A percentile compares a stretch with the other conserved stretches of the same genome.
Evolutionary conservation across 2,329 filamentous ascomycete species (phyloP).

Genomic region (Coleophoma cylindrospora): DNA sequence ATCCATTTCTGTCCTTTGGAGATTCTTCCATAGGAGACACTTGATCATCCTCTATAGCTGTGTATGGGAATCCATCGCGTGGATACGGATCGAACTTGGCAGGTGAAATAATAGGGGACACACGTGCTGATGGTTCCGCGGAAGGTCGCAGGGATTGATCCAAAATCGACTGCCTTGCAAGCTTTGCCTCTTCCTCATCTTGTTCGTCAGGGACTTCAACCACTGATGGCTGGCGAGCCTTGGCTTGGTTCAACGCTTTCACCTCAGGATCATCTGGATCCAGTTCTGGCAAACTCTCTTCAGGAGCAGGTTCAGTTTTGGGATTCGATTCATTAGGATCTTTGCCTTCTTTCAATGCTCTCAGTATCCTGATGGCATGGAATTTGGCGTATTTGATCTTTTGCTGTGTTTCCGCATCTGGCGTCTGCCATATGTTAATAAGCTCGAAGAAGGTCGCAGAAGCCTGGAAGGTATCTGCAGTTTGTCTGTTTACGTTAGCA

Average conservation of each 20-base stretch:
- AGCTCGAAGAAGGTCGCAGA: constrained; percentile 90
- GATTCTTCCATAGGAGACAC: constrained; percentile 48
- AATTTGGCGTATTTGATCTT: constrained; percentile 98
- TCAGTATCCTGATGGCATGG: constrained; percentile 86
- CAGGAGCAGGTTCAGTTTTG: constrained; percentile 44
- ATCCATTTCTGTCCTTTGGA: constrained; percentile 36
- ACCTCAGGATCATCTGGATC: constrained; percentile 63
- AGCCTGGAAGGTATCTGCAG: constrained; percentile 88
- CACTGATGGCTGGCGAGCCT: constrained; percentile 30
- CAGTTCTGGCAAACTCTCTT: constrained; percentile 41
- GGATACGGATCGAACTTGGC: constrained; percentile 30
- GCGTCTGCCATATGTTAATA: constrained; percentile 73
- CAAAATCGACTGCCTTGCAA: constrained; percentile 41
- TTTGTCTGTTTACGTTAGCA: constrained; percentile 55
- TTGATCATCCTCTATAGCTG: constrained; percentile 29
- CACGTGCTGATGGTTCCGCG: constrained; percentile 20
- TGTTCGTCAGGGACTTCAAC: constrained; percentile 56
- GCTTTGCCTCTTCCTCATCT: constrained; percentile 36
- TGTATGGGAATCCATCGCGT: constrained; percentile 23
- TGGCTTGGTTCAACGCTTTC: constrained; percentile 43
- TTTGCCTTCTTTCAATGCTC: constrained; percentile 82
- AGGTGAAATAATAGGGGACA: constrained; percentile 12
- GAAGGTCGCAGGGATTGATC: constrained; percentile 43
- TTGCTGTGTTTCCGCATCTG: constrained; percentile 69
- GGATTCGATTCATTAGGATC: constrained; percentile 93